Percentiles rank a stretch among this genome's conserved stretches.
These are phyloP conservation scores for Tripterygium wilfordii DNA, from an alignment of 177 flowering plant species.

Conservation along the genomic window DNA sequence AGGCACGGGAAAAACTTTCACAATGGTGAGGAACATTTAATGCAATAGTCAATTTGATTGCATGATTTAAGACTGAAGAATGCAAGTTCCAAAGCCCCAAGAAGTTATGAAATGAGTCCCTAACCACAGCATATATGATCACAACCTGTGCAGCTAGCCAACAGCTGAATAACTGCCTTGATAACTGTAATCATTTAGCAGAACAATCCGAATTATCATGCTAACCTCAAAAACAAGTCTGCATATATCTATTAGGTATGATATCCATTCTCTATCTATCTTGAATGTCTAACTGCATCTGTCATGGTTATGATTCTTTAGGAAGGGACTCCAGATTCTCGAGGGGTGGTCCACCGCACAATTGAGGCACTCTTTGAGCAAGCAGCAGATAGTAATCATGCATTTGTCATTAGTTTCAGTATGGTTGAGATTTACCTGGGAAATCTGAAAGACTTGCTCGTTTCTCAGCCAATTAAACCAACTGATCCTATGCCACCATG, in stretches of 20 bases:
- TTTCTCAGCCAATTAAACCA: constrained; percentile 33
- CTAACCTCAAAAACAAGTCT: neutral
- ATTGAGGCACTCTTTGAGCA: constrained; percentile 46
- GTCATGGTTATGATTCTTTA: constrained; percentile 8
- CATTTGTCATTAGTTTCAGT: constrained; percentile 45
- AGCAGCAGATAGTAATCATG: constrained; percentile 36
- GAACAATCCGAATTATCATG: no score
- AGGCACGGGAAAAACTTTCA: constrained; percentile 64
- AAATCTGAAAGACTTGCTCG: constrained; percentile 52
- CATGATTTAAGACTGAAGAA: no score
- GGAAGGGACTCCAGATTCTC: constrained; percentile 57
- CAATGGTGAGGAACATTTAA: constrained; percentile 44
- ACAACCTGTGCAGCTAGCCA: no score
- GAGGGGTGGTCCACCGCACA: constrained; percentile 52
- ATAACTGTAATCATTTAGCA: no score
- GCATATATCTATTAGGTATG: neutral
- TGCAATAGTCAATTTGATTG: no score
- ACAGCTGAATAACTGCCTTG: no score
- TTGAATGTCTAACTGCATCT: neutral
- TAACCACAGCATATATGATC: no score
- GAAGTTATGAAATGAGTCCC: no score
- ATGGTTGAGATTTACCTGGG: constrained; percentile 72
- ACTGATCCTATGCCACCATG: constrained; percentile 36
- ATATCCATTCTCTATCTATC: neutral
- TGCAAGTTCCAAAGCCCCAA: no score